These are phyloP conservation scores for Hericium coralloides DNA, from an alignment of 768 basidiomycete genomes.

Conservation along the genomic window DNA sequence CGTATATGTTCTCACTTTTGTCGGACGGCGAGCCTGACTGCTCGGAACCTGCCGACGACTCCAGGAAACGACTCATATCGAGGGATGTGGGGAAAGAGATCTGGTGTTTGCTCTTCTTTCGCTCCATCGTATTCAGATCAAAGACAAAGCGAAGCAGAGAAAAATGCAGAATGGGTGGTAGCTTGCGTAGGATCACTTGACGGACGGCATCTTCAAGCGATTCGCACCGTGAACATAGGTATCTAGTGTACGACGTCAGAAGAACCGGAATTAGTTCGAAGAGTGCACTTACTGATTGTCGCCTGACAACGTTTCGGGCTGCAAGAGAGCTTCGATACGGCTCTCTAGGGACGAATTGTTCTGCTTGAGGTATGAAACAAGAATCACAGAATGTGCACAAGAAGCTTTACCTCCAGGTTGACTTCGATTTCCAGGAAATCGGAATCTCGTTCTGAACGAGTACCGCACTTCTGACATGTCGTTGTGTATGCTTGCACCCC, in stretches of 20 bases:
- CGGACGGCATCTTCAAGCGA: constrained; percentile 72
- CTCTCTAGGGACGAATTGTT: constrained; percentile 68
- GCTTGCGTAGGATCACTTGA: constrained; percentile 53
- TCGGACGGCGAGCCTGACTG: neutral
- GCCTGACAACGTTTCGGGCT: constrained; percentile 65
- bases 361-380: constrained; percentile 26
- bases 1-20: constrained; percentile 45
- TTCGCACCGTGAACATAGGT: constrained; percentile 71
- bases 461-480: constrained; percentile 59
- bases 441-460: constrained; percentile 57
- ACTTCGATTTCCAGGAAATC: constrained; percentile 87
- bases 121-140: constrained; percentile 64
- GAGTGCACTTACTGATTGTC: constrained; percentile 64
- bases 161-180: constrained; percentile 88
- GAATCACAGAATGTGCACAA: neutral
- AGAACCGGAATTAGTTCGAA: neutral
- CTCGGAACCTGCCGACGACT: neutral
- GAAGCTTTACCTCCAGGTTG: constrained; percentile 52
- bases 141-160: constrained; percentile 92
- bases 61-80: constrained; percentile 63
- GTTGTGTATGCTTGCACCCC: constrained; percentile 80
- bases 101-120: constrained; percentile 79
- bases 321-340: constrained; percentile 52
- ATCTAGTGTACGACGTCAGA: constrained; percentile 35
- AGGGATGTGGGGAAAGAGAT: constrained; percentile 70